Percentiles rank a stretch among this genome's conserved stretches.
Conservation (phyloP, 2,329 filamentous ascomycete species). For the Curvularia verruculosa region DNA sequence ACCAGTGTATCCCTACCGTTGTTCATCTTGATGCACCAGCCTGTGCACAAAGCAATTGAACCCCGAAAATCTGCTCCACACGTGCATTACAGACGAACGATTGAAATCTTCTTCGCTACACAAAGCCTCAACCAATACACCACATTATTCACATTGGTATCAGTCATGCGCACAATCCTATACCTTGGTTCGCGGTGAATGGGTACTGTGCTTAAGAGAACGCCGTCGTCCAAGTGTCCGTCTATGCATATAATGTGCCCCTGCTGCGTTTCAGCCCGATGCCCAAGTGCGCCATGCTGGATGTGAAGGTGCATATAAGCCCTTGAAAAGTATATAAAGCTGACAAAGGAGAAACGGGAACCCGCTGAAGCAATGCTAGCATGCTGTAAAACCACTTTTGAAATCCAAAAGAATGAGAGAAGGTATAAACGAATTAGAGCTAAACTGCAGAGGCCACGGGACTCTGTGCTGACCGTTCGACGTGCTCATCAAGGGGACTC, state of each 20-base stretch:
- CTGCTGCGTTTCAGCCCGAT: constrained; percentile 16
- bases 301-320: constrained; percentile 18
- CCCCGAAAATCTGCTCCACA: neutral
- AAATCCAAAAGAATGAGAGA: constrained; percentile 23
- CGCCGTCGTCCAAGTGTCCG: constrained; percentile 9
- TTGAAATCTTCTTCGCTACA: constrained; percentile 6
- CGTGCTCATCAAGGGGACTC: constrained; percentile 18
- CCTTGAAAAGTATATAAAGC: constrained; percentile 13
- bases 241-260: constrained; percentile 17
- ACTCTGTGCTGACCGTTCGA: constrained; percentile 15
- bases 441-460: constrained; percentile 26
- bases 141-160: constrained; percentile 12
- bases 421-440: constrained; percentile 8
- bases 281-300: constrained; percentile 24
- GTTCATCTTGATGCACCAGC: neutral
- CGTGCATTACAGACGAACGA: neutral
- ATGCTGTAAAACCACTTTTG: constrained; percentile 24
- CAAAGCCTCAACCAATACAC: constrained; percentile 6
- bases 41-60: neutral
- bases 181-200: constrained; percentile 5
- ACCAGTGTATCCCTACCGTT: neutral
- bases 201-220: constrained; percentile 9
- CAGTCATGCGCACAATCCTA: constrained; percentile 10
- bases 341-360: constrained; percentile 16
- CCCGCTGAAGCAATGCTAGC: constrained; percentile 24